Conservation (phyloP, 164 flowering plant species). For the Sedum album region DNA sequence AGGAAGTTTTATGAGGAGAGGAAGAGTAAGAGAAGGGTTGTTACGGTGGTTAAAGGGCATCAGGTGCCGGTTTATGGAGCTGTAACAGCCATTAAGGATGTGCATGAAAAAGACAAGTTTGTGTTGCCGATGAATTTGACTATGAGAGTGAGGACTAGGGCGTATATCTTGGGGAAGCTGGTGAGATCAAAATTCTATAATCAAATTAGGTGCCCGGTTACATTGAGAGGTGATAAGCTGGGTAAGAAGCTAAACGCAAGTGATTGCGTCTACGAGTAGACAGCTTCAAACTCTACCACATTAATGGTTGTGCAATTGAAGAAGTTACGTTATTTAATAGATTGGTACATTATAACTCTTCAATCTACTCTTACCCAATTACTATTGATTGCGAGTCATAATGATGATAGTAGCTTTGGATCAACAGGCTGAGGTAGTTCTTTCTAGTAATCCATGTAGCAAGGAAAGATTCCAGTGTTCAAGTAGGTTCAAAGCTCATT, state of each 20-base stretch:
- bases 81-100: slow-evolving; percentile 24
- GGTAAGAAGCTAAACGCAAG: slow-evolving; percentile 29
- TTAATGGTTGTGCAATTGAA: no score
- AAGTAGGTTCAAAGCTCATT: no score
- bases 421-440: no score
- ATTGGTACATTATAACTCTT: no score
- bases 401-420: no score
- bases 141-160: slow-evolving; percentile 58
- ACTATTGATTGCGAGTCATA: no score
- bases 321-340: no score
- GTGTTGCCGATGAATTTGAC: slow-evolving; percentile 59
- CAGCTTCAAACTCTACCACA: no score
- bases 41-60: slow-evolving; percentile 32
- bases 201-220: slow-evolving; percentile 43
- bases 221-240: slow-evolving; percentile 32
- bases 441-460: no score
- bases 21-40: slow-evolving; percentile 39
- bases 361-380: no score
- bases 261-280: not conserved
- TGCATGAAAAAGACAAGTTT: slow-evolving; percentile 14
- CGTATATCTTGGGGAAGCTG: slow-evolving; percentile 65
- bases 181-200: slow-evolving; percentile 67
- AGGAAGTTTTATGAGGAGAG: slow-evolving; percentile 51
- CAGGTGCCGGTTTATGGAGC: slow-evolving; percentile 83
- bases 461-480: no score